These are phyloP conservation scores for Tetrahymena elliotti DNA, from an alignment of 73 alveolate species.

Conservation along the genomic window DNA sequence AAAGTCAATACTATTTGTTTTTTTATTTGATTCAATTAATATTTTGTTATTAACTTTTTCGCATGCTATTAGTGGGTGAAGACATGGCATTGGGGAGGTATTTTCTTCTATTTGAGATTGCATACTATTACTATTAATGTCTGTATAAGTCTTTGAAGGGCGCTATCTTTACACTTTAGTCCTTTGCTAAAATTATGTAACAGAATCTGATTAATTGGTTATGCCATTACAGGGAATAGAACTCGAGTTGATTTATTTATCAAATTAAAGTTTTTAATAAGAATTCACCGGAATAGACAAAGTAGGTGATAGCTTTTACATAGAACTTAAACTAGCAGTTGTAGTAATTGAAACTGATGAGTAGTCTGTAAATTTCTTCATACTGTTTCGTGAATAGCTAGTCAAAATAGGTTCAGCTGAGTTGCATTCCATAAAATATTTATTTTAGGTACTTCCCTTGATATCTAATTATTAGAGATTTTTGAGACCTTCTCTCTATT, in stretches of 20 bases:
- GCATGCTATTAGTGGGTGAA: neutral
- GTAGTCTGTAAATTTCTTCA: neutral
- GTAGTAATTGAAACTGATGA: neutral
- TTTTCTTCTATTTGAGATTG: neutral
- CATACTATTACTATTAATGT: neutral
- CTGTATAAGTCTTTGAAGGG: neutral
- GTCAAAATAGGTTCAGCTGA: neutral
- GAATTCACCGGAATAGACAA: neutral
- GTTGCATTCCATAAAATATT: neutral
- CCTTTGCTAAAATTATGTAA: neutral
- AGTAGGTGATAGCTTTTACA: neutral
- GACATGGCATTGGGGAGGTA: neutral
- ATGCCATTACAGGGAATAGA: neutral
- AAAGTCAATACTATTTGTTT: neutral
- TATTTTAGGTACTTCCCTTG: neutral
- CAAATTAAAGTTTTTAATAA: neutral
- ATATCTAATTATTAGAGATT: neutral
- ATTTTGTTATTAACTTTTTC: neutral
- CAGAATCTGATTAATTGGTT: neutral
- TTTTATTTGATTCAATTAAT: neutral
- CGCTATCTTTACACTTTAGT: neutral
- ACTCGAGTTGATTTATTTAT: neutral
- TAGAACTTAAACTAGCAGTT: neutral
- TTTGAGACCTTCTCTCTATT: neutral
- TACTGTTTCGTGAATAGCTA: neutral